These are phyloP conservation scores for Fusarium coffeatum DNA, from an alignment of 2,329 filamentous ascomycete genomes.

Conservation along the genomic window DNA sequence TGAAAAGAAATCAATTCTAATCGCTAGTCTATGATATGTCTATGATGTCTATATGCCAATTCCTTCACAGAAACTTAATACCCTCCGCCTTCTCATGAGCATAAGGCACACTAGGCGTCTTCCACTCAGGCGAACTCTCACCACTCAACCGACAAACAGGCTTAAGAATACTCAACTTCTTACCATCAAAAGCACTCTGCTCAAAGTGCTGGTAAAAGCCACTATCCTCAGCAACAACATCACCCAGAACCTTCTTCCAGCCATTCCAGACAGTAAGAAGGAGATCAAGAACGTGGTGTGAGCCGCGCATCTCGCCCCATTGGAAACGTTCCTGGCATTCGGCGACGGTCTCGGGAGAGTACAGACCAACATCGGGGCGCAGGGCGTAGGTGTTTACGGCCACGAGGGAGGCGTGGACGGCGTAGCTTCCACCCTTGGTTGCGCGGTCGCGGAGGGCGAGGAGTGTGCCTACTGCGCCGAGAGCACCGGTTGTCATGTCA, in stretches of 20 bases:
- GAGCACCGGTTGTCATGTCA: slow-evolving; percentile 52
- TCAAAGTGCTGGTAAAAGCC: slow-evolving; percentile 18
- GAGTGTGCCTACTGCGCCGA: slow-evolving; percentile 50
- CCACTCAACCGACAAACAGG: slow-evolving; percentile 9
- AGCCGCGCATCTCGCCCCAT: slow-evolving; percentile 24
- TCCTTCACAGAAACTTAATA: not conserved
- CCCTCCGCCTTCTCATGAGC: slow-evolving; percentile 19
- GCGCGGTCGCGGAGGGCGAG: slow-evolving; percentile 51
- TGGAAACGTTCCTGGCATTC: slow-evolving; percentile 18
- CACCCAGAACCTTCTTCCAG: slow-evolving; percentile 11
- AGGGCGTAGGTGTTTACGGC: slow-evolving; percentile 18
- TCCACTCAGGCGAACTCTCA: slow-evolving; percentile 11
- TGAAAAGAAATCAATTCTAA: not conserved
- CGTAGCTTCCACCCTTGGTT: slow-evolving; percentile 27
- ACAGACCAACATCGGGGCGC: slow-evolving; percentile 1
- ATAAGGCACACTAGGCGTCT: slow-evolving; percentile 23
- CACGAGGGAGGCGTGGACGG: slow-evolving; percentile 10
- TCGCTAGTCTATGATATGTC: not conserved
- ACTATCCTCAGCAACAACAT: not conserved
- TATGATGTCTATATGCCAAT: not conserved
- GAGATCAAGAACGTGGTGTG: slow-evolving; percentile 23
- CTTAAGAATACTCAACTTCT: slow-evolving; percentile 18
- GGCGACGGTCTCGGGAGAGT: slow-evolving; percentile 7
- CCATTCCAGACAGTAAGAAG: slow-evolving; percentile 21
- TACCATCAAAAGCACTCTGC: slow-evolving; percentile 13